phyloP scores from a whole-genome alignment of 352 stramenopile species.

The Globisporangium abappressorium region DNA sequence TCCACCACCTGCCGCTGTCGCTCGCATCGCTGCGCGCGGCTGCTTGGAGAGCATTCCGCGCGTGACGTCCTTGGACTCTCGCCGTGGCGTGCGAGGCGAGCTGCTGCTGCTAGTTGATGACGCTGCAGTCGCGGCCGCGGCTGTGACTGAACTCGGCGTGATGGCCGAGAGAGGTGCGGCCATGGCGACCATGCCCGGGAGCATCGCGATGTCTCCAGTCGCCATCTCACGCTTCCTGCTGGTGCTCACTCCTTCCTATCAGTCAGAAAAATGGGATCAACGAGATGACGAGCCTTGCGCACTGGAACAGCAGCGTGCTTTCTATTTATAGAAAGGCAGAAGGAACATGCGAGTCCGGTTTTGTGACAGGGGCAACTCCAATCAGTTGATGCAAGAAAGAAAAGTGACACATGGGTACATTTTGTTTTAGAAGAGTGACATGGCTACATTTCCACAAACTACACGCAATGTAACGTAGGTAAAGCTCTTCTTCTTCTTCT shows the following conservation, averaged over 20 bases:
- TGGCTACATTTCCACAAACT: neutral
- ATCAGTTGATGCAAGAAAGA: neutral
- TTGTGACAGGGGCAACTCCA: neutral
- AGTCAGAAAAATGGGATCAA: neutral
- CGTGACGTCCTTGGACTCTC: constrained; percentile 14
- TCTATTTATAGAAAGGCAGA: neutral
- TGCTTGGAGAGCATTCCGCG: constrained; percentile 16
- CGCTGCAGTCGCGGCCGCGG: neutral
- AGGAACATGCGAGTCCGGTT: neutral
- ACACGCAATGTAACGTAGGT: too few species aligned
- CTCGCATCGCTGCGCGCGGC: constrained; percentile 9
- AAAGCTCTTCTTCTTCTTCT: too few species aligned
- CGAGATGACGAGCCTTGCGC: neutral
- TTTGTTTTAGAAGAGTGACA: neutral
- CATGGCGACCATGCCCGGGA: constrained; percentile 12
- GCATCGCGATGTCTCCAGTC: constrained; percentile 10
- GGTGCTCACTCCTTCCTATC: neutral
- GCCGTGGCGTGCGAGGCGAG: constrained; percentile 4
- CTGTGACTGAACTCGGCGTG: neutral
- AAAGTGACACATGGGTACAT: neutral
- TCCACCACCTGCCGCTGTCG: neutral
- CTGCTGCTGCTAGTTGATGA: neutral
- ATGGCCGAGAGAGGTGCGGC: constrained; percentile 4
- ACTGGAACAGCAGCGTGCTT: neutral
- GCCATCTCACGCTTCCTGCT: neutral